Evolutionary conservation across 1,284 basidiomycete genomes (phyloP), one percentile per base, ranked within the genome.

Genomic region (Apiotrichum laibachii): DNA sequence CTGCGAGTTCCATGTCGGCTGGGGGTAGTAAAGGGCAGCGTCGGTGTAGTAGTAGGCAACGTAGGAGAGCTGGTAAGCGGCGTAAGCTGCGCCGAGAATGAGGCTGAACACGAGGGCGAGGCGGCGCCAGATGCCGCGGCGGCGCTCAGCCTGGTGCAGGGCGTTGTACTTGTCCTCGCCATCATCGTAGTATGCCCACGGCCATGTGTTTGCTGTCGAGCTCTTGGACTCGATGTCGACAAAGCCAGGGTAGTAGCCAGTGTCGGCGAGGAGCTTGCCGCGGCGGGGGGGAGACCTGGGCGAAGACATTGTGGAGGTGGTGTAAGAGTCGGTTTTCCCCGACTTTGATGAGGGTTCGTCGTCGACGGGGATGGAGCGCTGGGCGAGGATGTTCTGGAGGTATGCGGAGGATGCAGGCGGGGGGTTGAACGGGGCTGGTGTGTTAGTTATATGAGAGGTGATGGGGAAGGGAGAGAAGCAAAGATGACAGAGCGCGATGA

Each of bases 311-410:
- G 39, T 15, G 13, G 39, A 40, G 39, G 35, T 37, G 35, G 9
- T 37, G 35, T 37, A 37, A 8, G 35, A n/a, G n/a, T n/a, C 13
- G 35, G 35, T 13, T 13, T 40, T 40, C 15, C 16, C 39, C 9
- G 42, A 43, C 42, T n/a, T 52, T 22, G 49, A 13, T 45, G 50
- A 8, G 4, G 48, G 34, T n/a, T 50, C 50, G 50, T 51, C 50
- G 40, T 52, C 42, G 39, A 13, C 7, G 3, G 50, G 39, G n/a
- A 52, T 18, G 11, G 50, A 52, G 37, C n/a, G 50, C 5, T 22
- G 39, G 18, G 50, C 50, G 40, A 52, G 2, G 18, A 52, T 19
- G 1, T 21, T 4, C 12, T 39, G 22, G 2, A 52, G 40, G 34
- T 35, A 35, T 7, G 34, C 34, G 7, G 34, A 7, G n/a, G 42